Base-by-base conservation (phyloP, 1,284 basidiomycete genomes). In the Takashimella tepidaria region DNA sequence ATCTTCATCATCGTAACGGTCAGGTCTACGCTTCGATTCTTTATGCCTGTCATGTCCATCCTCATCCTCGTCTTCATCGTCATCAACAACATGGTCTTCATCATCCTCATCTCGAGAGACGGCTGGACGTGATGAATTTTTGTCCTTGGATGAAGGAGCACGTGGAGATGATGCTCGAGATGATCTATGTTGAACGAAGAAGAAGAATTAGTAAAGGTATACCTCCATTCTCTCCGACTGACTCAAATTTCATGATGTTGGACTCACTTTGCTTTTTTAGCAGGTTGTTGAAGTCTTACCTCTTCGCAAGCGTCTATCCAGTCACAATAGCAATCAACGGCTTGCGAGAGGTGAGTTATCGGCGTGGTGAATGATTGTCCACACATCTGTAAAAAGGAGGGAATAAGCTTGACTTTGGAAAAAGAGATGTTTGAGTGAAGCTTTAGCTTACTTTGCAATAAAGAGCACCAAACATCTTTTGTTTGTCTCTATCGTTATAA, bases 21-120 rank as follows among this genome's bases (percentile, higher is more conserved):
- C n/a, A n/a, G n/a, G n/a, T n/a, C n/a, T n/a, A n/a, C n/a, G n/a
- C n/a, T n/a, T n/a, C n/a, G n/a, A n/a, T n/a, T n/a, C n/a, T n/a
- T n/a, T n/a, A n/a, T n/a, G n/a, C n/a, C n/a, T n/a, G n/a, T n/a
- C n/a, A n/a, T n/a, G n/a, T n/a, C n/a, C n/a, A n/a, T n/a, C n/a
- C 31, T 82, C 81, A 41, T 88, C 85, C 3, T 70, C 68, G 21
- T 78, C 79, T 59, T 88, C 86, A 22, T 83, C 85, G 26, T 47
- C 54, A 16, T 42, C 47, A 23, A 84, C 80, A 69, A 50, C 50
- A 22, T 49, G 53, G 26, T 37, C 31, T 8, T 37, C 31, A 16
- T 37, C 31, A 37, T 37, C 31, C 31, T 8, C 31, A 16, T 37
- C 31, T 8, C 31, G 31, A 8, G 8, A 8, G 31, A 16, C 8